Percentiles rank a stretch among this genome's conserved stretches.
These are phyloP conservation scores for Melampsora abietis-canadensis DNA, from an alignment of 1,284 basidiomycete genomes.

Conservation along the genomic window DNA sequence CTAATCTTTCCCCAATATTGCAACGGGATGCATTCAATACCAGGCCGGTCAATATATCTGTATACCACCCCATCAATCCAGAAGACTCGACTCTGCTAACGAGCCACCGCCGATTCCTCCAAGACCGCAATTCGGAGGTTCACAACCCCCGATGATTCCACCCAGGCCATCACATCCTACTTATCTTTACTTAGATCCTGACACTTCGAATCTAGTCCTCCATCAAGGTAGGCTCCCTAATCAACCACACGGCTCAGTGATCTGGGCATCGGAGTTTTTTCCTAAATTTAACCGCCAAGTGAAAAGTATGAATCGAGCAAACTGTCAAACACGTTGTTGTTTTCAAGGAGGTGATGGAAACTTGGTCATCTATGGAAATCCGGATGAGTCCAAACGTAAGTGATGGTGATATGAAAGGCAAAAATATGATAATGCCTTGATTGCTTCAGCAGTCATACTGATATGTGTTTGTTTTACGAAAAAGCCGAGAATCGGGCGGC, in stretches of 20 bases:
- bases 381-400: slow-evolving; percentile 31
- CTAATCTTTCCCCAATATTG: not conserved
- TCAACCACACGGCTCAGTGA: slow-evolving; percentile 30
- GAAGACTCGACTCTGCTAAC: not conserved
- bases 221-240: slow-evolving; percentile 19
- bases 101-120: slow-evolving; percentile 34
- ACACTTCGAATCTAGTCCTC: slow-evolving; percentile 38
- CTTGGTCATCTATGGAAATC: slow-evolving; percentile 41
- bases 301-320: slow-evolving; percentile 2
- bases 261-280: slow-evolving; percentile 40
- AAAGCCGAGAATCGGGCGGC: slow-evolving; percentile 31
- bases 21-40: not conserved
- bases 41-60: slow-evolving; percentile 42
- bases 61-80: slow-evolving; percentile 8
- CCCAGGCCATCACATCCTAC: slow-evolving; percentile 20
- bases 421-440: too few relatives aligned
- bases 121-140: not conserved
- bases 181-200: slow-evolving; percentile 37
- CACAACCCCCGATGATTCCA: slow-evolving; percentile 12
- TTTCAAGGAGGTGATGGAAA: slow-evolving; percentile 42
- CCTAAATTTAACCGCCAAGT: slow-evolving; percentile 28
- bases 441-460: too few relatives aligned
- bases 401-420: not conserved
- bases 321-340: slow-evolving; percentile 25
- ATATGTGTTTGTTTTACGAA: too few relatives aligned